Conservation (phyloP, 2,329 filamentous ascomycete genomes). For the Phialemoniopsis sp. region DNA sequence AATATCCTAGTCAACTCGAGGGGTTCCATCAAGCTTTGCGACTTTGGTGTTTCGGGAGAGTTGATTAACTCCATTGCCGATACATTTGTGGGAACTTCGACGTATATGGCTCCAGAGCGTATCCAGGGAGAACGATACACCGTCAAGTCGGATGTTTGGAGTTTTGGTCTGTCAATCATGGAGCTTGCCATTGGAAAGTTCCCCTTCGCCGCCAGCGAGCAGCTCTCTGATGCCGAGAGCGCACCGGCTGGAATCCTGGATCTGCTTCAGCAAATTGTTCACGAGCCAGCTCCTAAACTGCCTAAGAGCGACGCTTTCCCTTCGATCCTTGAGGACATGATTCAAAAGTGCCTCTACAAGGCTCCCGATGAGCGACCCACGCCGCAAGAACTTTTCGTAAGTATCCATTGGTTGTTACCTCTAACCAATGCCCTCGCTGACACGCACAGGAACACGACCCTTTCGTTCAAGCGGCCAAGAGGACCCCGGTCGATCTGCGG, state of each 20-base stretch:
- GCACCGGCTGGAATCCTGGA: conserved; percentile 94
- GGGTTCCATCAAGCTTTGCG: conserved; percentile 93
- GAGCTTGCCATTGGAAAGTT: conserved; percentile 97
- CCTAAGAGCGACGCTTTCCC: conserved; percentile 96
- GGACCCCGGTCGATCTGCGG: conserved; percentile 88
- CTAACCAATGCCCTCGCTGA: neutral
- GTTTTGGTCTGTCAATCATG: conserved; percentile 92
- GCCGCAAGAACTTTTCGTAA: conserved; percentile 86
- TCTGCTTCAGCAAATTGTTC: conserved; percentile 92
- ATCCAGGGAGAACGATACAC: conserved; percentile 97
- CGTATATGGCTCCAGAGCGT: conserved; percentile 98
- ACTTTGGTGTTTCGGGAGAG: conserved; percentile 98
- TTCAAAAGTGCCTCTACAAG: conserved; percentile 92
- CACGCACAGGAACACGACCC: conserved; percentile 73
- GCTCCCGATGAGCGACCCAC: conserved; percentile 85
- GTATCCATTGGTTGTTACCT: conserved; percentile 21
- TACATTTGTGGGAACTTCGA: conserved; percentile 97
- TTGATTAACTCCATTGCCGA: conserved; percentile 97
- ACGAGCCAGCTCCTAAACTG: conserved; percentile 88
- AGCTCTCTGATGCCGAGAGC: conserved; percentile 67
- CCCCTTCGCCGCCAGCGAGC: conserved; percentile 76
- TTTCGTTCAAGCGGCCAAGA: conserved; percentile 93
- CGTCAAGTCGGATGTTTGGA: conserved; percentile 98
- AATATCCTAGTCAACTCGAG: conserved; percentile 95
- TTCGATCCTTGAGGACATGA: conserved; percentile 90